Evolutionary conservation across 345 rosid genomes (phyloP), one percentile per base, ranked within the genome.

Genomic region (Microthlaspi erraticum): DNA sequence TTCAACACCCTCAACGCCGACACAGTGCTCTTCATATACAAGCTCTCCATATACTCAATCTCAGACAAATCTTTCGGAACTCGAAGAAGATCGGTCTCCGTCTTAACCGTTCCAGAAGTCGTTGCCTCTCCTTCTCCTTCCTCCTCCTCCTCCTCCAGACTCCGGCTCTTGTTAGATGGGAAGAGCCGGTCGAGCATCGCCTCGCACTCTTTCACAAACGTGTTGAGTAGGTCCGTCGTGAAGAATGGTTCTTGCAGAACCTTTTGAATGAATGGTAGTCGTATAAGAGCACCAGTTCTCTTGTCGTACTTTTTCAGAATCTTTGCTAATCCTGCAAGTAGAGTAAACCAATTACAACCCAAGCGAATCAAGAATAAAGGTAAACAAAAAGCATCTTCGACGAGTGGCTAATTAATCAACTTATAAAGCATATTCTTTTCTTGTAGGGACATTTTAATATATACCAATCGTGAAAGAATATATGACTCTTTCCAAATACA

Each of bases 261-360:
- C 70, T 71, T 86, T 73, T 80, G 87, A 53, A 88, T 83, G 81
- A 93, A 90, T 31, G 90, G 93, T 79, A 87, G 59, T 36, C 93
- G 86, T 64, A 86, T 81, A 16, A 88, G 80, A 58, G 87, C 83
- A 1, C 97, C 96, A 0, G 87, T 93, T 73, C 90, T 81, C 78
- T 93, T 93, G 75, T 88, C 97, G 5, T 85, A 88, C 78, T 90
- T 93, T 84, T 90, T 93, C 11, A 90, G 71, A 72, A 90, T 79
- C 78, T 93, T 93, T 63, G 84, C 97, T 63, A 90, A 37, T 65
- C 97, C 98, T 93, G 83, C 53, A 60, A 26, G 29, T 26, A 26
- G 4, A 26, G 4, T 2, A 26, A 56, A 41, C 62, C 62, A 67
- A 42, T 33, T 33, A 19, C 46, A 50, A 58, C 52, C 33, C 52